These are phyloP conservation scores for Trifolium dubium DNA, from an alignment of 306 rosid genomes.

Conservation along the genomic window DNA sequence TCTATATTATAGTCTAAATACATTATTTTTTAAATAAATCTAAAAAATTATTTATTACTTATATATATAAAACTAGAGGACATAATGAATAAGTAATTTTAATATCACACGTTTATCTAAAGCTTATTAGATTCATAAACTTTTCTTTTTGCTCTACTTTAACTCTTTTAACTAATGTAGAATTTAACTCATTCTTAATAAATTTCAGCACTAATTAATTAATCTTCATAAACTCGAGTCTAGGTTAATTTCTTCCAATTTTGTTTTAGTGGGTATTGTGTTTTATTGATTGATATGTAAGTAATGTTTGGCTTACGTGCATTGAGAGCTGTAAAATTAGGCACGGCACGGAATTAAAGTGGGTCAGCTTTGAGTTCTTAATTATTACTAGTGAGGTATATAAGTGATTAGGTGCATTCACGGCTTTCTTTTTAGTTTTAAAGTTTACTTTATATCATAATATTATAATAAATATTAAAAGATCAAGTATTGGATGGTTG, in stretches of 20 bases:
- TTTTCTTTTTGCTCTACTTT: no score
- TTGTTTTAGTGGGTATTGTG: not conserved
- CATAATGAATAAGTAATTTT: no score
- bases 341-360: slow-evolving; percentile 38
- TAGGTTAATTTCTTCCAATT: slow-evolving; percentile 3
- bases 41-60: no score
- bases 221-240: slow-evolving; percentile 1
- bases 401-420: slow-evolving; percentile 1
- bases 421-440: slow-evolving; percentile 20
- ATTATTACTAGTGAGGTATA: not conserved
- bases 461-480: not conserved
- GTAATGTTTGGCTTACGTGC: slow-evolving; percentile 7
- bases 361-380: slow-evolving; percentile 6
- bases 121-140: no score
- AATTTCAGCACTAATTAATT: slow-evolving; percentile 4
- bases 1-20: no score
- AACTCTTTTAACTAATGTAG: no score
- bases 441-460: slow-evolving; percentile 5
- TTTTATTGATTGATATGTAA: not conserved
- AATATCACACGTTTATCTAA: no score
- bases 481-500: not conserved
- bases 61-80: no score
- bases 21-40: no score
- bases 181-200: no score
- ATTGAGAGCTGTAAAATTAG: slow-evolving; percentile 25